A percentile compares a stretch with the other conserved stretches of the same genome.
These are phyloP conservation scores for Aspergillus nanangensis DNA, from an alignment of 495 filamentous ascomycete species.

Conservation along the genomic window DNA sequence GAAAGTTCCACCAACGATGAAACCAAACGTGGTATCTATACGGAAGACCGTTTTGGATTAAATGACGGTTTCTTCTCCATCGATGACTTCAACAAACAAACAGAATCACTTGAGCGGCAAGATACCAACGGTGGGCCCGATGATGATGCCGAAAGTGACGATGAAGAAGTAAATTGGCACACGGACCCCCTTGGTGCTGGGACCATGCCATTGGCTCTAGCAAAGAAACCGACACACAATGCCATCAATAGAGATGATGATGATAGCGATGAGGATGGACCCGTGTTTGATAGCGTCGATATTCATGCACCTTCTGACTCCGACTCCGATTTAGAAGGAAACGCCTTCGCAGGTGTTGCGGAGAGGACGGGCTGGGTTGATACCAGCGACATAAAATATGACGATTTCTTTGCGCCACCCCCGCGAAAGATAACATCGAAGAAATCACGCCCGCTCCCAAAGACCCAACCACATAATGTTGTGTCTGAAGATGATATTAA, in stretches of 20 bases:
- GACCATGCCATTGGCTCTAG: constrained; percentile 13
- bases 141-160: constrained; percentile 61
- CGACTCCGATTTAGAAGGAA: constrained; percentile 50
- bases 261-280: constrained; percentile 64
- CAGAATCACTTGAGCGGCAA: constrained; percentile 78
- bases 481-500: constrained; percentile 62
- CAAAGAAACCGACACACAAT: constrained; percentile 7
- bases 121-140: constrained; percentile 66
- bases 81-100: constrained; percentile 93
- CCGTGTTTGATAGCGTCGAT: constrained; percentile 69
- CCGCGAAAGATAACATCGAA: constrained; percentile 60
- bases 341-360: constrained; percentile 35
- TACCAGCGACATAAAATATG: constrained; percentile 81
- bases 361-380: constrained; percentile 54
- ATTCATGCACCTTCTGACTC: constrained; percentile 58
- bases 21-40: constrained; percentile 44
- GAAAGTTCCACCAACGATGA: constrained; percentile 11
- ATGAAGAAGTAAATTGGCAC: constrained; percentile 85
- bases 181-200: constrained; percentile 53
- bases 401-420: constrained; percentile 87
- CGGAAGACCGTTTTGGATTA: constrained; percentile 58
- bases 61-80: constrained; percentile 99
- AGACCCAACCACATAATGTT: constrained; percentile 42
- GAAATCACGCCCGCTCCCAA: constrained; percentile 40
- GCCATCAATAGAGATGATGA: constrained; percentile 24